Evolutionary conservation across 768 basidiomycete genomes (phyloP), one percentile per base, ranked within the genome.

Genomic region (Trametes maxima): DNA sequence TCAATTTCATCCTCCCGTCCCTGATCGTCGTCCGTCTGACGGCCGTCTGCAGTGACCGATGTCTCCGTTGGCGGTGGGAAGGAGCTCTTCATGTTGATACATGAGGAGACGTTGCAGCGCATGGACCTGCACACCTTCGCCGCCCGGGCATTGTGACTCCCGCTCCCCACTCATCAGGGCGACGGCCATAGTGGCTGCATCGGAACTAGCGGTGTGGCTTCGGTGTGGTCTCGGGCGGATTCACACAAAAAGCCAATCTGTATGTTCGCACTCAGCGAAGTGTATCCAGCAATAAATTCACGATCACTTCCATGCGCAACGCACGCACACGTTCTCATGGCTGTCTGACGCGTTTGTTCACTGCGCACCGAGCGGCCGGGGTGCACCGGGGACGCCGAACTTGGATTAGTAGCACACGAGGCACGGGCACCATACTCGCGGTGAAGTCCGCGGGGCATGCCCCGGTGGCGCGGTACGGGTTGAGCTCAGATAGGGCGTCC

Each of bases 361-460:
- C 45, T 13, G 21, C 21, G 45, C 45, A 22, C 5, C 45, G 22
- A 22, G 21, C 19, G 21, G 5, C 8, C 21, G 19, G 22, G 13
- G 19, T 33, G 28, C 28, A 33, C 28, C 28, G 28, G 28, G 28
- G 28, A 24, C 47, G 21, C 47, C 47, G 8, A 4, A 56, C 44
- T 56, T 17, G 60, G 54, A 62, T 28, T 62, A 62, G 60, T 33
- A 17, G 22, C 19, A 51, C 54, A 62, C 43, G 60, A 56, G 60
- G 60, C 53, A 14, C 21, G 21, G 40, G 0, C 40, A 16, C 12
- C 19, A 16, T 40, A 16, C 4, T 21, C 17, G 24, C 8, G 24
- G 25, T 14, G 16, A 33, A 44, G 25, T 44, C 53, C 53, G 24
- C 53, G 53, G 53, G 10, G 21, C 14, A 22, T 13, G n/a, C 5